phyloP scores from a whole-genome alignment of 2,329 filamentous ascomycete species.

The Cadophora sp. region DNA sequence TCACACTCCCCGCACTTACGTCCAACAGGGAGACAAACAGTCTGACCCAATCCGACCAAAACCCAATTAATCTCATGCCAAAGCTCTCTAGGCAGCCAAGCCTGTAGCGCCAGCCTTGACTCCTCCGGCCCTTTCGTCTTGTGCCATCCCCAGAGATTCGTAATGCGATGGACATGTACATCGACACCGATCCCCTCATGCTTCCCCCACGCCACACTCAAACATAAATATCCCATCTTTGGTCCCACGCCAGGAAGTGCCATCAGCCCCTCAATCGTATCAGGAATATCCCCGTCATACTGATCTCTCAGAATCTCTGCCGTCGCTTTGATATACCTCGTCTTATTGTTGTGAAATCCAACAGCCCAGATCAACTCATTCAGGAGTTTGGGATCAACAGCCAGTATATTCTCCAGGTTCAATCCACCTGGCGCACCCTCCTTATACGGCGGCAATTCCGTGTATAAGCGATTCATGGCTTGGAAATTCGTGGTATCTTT shows the following conservation, averaged over 20 bases:
- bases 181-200: conserved; percentile 65
- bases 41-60: conserved; percentile 76
- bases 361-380: conserved; percentile 72
- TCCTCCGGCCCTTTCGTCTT: conserved; percentile 72
- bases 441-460: conserved; percentile 56
- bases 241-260: conserved; percentile 73
- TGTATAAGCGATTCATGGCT: conserved; percentile 70
- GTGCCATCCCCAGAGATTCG: conserved; percentile 75
- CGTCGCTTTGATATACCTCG: conserved; percentile 70
- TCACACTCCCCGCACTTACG: conserved; percentile 83
- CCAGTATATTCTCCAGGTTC: conserved; percentile 67
- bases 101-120: conserved; percentile 66
- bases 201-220: conserved; percentile 72
- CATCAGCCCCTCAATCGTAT: conserved; percentile 67
- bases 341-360: conserved; percentile 80
- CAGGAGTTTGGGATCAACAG: conserved; percentile 61
- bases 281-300: conserved; percentile 69
- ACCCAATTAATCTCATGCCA: conserved; percentile 80
- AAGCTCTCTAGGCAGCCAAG: conserved; percentile 71
- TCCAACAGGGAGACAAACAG: conserved; percentile 71
- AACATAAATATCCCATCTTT: conserved; percentile 77
- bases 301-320: conserved; percentile 67
- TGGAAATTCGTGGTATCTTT: conserved; percentile 76
- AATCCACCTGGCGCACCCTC: conserved; percentile 52
- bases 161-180: conserved; percentile 78